These are phyloP conservation scores for Ilyonectria destructans DNA, from an alignment of 2,329 filamentous ascomycete species.

Conservation along the genomic window DNA sequence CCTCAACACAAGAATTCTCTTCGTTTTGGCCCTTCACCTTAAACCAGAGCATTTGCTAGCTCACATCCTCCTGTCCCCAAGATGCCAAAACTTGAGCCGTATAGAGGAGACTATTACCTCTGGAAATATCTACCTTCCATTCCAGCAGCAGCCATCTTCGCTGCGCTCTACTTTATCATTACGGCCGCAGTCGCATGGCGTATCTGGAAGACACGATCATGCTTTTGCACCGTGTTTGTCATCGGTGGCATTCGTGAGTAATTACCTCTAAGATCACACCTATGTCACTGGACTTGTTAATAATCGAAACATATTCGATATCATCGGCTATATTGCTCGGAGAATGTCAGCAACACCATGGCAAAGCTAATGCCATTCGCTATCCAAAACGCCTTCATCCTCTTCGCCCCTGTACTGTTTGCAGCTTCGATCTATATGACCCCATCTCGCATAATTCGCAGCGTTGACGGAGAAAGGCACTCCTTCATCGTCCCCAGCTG, in stretches of 20 bases:
- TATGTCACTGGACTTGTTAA: too few relatives aligned
- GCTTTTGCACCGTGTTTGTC: conserved; percentile 7
- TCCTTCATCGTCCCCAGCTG: conserved; percentile 24
- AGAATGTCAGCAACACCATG: background rate
- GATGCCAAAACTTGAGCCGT: background rate
- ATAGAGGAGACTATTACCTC: conserved; percentile 17
- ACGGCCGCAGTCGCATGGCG: background rate
- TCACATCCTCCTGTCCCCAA: background rate
- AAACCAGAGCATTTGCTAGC: too few relatives aligned
- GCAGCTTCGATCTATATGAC: conserved; percentile 57
- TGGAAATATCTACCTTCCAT: conserved; percentile 9
- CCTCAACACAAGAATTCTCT: too few relatives aligned
- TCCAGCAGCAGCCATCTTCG: conserved; percentile 1
- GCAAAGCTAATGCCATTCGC: conserved; percentile 47
- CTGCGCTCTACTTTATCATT: background rate
- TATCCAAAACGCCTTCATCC: conserved; percentile 53
- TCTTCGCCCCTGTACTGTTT: conserved; percentile 58
- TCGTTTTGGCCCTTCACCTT: too few relatives aligned
- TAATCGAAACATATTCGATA: background rate
- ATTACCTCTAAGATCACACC: background rate
- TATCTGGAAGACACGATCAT: conserved; percentile 9
- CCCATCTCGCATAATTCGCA: background rate
- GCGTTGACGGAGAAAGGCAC: conserved; percentile 55
- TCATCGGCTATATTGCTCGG: background rate
- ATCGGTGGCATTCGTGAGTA: conserved; percentile 3